Base-by-base conservation (phyloP, 148 eudicot genomes). In the Silene latifolia region DNA sequence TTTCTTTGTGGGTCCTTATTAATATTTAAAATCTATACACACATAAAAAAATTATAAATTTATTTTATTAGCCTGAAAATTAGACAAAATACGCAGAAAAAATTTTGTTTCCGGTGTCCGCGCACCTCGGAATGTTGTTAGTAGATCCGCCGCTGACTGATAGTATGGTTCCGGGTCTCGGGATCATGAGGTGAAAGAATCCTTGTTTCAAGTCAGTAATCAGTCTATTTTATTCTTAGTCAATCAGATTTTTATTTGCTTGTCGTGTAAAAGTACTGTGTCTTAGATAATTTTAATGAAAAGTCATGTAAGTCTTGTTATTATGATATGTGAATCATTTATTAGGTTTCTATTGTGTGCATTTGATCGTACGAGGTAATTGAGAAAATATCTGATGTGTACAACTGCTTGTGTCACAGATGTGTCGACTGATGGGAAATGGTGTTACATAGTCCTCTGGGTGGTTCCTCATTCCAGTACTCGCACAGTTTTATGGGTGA, bases 391-490 rank as follows among this genome's bases (percentile, higher is more conserved):
- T 69, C 76, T 80, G 63, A 78, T 69, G 1, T 58, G 51, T 44
- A 27, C 14, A 20, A 56, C 82, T 71, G 39, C 23, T 35, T 79
- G 56, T 69, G 70, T 44, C 60, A 69, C 80, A 89, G 94, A 89
- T 80, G 79, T 92, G 70, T 88, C 94, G 4, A 92, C 92, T 35
- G 91, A 92, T 88, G 94, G 97, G 46, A 85, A 80, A 83, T 92
- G 97, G 94, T 89, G 97, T 76, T 88, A 85, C 71, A 61, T 92
- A 61, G 87, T 92, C 51, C 67, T 89, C 48, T 89, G 94, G 97
- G 90, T 88, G 66, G 76, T 84, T 79, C 92, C 94, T 62, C 87
- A 86, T 77, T 81, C 85, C 7, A 85, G 78, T 60, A 83, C 85
- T 19, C 64, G 44, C 66, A 73, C 44, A 21, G 81, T 88, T 21